Conservation (phyloP, 2,329 filamentous ascomycete genomes). For the Capronia americana region DNA sequence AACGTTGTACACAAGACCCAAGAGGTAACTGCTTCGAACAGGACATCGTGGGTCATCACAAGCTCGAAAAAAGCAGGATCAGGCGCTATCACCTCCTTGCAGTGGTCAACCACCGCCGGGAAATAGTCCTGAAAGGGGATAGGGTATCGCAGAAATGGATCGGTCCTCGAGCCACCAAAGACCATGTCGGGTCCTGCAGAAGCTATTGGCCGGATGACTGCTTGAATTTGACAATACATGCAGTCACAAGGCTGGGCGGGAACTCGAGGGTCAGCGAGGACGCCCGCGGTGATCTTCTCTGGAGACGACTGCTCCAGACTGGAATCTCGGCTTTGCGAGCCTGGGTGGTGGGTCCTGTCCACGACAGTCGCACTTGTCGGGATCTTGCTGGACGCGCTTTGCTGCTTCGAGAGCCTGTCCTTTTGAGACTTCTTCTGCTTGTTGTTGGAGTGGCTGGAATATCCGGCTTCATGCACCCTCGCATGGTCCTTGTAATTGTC, state of each 20-base stretch:
- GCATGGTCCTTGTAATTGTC: neutral
- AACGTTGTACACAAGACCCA: slow-evolving; percentile 25
- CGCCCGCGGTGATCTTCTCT: neutral
- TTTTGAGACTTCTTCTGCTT: neutral
- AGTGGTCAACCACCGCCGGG: slow-evolving; percentile 26
- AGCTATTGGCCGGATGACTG: slow-evolving; percentile 8
- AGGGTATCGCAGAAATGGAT: slow-evolving; percentile 28
- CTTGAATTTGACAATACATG: neutral
- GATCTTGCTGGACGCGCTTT: neutral
- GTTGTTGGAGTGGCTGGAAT: neutral
- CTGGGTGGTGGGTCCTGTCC: neutral
- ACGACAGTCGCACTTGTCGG: neutral
- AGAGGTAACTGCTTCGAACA: slow-evolving; percentile 30
- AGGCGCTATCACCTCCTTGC: slow-evolving; percentile 22
- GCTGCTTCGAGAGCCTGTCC: neutral
- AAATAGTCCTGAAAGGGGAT: slow-evolving; percentile 26
- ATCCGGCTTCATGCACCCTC: neutral
- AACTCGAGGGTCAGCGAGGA: neutral
- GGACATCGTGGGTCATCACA: slow-evolving; percentile 24
- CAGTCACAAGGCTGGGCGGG: slow-evolving; percentile 4
- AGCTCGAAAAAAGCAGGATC: slow-evolving; percentile 21
- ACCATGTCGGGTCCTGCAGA: slow-evolving; percentile 16
- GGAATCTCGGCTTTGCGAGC: too few relatives aligned
- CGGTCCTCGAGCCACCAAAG: slow-evolving; percentile 24
- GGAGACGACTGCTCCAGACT: neutral